Conservation (phyloP, 441 rosid species). For the Mallotus japonicus region DNA sequence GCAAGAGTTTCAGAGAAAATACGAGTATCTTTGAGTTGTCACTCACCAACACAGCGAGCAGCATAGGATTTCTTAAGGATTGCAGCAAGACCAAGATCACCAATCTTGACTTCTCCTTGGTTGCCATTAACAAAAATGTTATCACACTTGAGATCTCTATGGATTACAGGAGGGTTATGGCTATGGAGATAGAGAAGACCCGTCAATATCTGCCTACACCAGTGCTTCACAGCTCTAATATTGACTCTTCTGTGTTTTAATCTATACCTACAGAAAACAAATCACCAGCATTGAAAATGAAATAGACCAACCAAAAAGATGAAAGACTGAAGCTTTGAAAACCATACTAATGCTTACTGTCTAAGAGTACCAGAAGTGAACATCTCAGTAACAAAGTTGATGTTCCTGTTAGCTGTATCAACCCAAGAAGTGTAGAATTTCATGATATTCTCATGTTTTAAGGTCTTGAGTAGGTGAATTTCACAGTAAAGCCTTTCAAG, state of each 20-base stretch:
- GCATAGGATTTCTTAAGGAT: constrained; percentile 77
- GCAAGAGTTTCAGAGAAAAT: neutral
- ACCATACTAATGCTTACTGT: constrained; percentile 54
- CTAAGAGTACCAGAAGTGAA: constrained; percentile 97
- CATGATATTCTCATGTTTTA: constrained; percentile 89
- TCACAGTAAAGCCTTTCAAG: constrained; percentile 90
- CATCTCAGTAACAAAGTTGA: constrained; percentile 92
- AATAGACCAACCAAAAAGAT: constrained; percentile 4
- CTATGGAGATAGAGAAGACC: constrained; percentile 89
- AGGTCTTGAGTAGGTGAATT: constrained; percentile 86
- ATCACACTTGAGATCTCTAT: constrained; percentile 96
- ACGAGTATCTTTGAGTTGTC: neutral
- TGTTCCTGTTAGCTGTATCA: constrained; percentile 71
- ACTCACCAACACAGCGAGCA: constrained; percentile 84
- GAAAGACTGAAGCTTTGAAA: neutral
- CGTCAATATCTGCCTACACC: constrained; percentile 93
- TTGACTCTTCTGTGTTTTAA: constrained; percentile 83
- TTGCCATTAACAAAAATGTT: constrained; percentile 92
- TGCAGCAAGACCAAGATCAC: constrained; percentile 97
- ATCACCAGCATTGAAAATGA: constrained; percentile 2
- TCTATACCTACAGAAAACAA: constrained; percentile 57
- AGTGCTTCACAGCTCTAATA: constrained; percentile 93
- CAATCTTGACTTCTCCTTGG: constrained; percentile 95
- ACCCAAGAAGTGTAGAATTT: constrained; percentile 97
- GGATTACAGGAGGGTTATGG: constrained; percentile 88